Percentiles rank a stretch among this genome's conserved stretches.
Conservation (phyloP, 768 basidiomycete genomes). For the Floccularia luteovirens region DNA sequence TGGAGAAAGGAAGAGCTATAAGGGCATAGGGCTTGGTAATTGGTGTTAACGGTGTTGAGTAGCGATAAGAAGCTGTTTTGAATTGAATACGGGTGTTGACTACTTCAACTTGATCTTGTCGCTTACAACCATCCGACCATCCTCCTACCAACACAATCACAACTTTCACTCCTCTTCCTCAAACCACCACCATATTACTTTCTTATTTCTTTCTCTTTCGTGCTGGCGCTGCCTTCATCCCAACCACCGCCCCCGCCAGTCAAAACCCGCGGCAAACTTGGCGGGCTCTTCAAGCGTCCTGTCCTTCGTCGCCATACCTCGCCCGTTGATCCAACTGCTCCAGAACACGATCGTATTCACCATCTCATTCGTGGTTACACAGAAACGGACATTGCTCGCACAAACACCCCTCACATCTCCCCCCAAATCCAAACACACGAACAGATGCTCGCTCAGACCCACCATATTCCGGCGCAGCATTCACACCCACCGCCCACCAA, state of each 20-base stretch:
- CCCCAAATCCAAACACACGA: not conserved
- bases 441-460: not conserved
- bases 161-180: too few relatives aligned
- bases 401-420: not conserved
- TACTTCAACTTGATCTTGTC: too few relatives aligned
- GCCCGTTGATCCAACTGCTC: not conserved
- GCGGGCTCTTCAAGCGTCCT: conserved; percentile 1
- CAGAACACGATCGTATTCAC: not conserved
- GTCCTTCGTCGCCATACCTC: not conserved
- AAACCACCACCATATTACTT: too few relatives aligned
- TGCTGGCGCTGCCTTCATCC: not conserved
- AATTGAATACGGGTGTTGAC: too few relatives aligned
- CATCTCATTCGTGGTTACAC: too few relatives aligned
- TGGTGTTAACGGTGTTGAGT: too few relatives aligned
- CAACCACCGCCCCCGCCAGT: not conserved
- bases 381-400: not conserved
- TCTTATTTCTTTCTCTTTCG: not conserved
- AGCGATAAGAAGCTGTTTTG: too few relatives aligned
- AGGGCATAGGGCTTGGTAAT: too few relatives aligned
- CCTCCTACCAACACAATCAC: too few relatives aligned
- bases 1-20: too few relatives aligned
- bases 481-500: conserved; percentile 33
- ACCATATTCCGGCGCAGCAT: conserved; percentile 2
- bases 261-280: not conserved
- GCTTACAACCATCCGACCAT: too few relatives aligned